Conservation (phyloP, 306 rosid genomes). For the Castanea mollissima region DNA sequence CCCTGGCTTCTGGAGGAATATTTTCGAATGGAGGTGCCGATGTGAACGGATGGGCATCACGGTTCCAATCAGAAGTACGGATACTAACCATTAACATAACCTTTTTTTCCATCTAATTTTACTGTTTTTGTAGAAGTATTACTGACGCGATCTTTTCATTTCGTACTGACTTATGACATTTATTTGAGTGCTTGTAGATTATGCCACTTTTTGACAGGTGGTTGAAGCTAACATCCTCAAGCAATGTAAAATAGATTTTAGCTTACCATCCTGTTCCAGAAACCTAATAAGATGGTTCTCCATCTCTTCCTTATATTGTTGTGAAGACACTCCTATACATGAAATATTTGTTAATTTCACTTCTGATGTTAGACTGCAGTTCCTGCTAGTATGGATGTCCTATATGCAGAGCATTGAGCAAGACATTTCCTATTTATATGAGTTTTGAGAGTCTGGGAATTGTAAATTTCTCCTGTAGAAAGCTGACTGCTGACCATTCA, state of each 20-base stretch:
- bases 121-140: slow-evolving; percentile 67
- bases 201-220: slow-evolving; percentile 59
- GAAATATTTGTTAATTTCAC: slow-evolving; percentile 1
- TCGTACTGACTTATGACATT: slow-evolving; percentile 62
- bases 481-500: slow-evolving; percentile 19
- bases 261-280: no score
- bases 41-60: slow-evolving; percentile 90
- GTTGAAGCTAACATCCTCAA: slow-evolving; percentile 64
- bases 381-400: slow-evolving; percentile 17
- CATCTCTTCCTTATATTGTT: no score
- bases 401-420: slow-evolving; percentile 22
- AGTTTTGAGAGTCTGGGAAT: slow-evolving; percentile 23
- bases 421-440: slow-evolving; percentile 18
- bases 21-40: slow-evolving; percentile 92
- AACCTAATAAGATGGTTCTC: no score
- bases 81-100: slow-evolving; percentile 99
- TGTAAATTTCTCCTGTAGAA: slow-evolving; percentile 19
- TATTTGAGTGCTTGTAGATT: slow-evolving; percentile 56
- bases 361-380: slow-evolving; percentile 20
- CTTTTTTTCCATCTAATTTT: slow-evolving; percentile 84
- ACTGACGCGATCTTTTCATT: slow-evolving; percentile 69
- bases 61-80: slow-evolving; percentile 99
- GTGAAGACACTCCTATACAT: no score
- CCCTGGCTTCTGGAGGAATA: slow-evolving; percentile 97
- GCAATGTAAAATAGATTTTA: neutral